Base-by-base conservation (phyloP, 2,329 filamentous ascomycete genomes). In the Sporothrix sp. region DNA sequence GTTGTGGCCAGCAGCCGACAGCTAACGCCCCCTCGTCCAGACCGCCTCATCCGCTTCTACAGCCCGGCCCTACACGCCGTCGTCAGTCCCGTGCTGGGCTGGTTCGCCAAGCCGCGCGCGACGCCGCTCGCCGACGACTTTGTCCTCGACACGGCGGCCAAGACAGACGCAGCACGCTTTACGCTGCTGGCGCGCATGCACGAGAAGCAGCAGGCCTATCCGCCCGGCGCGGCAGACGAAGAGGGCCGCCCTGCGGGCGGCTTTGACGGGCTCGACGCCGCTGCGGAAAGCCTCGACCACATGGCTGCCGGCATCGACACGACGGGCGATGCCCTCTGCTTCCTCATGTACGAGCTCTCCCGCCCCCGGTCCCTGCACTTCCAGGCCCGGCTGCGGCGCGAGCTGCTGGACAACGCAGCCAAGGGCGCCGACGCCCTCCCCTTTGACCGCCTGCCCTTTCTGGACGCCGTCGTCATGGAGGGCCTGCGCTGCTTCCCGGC, bases 291-390 rank as follows among this genome's bases (percentile, higher is more conserved):
- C 58, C 74, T 84, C 51, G 82, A 86, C 58, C 82, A 86, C 62
- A 80, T 86, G 77, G 79, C 76, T 0, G 82, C 82, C 0, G 83
- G 82, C 0, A 84, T 86, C 53, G 82, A 86, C 58, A 86, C 83
- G 1, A 85, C 82, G 0, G 81, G 82, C 14, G 82, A 86, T 57
- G 80, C 73, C 0, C 68, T 86, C 0, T 85, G 81, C 59, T 85
- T 85, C 59, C 68, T 86, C 11, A 82, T 87, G 77, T 82, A 81
- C 74, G 76, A 85, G 60, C 69, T 87, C 2, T 86, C 82, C 2
- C 76, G 78, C 55, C 77, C 79, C 2, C 64, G 71, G 7, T 81
- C 75, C 4, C 58, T 67, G 1, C 52, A 61, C 2, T 67, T 77
- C 44, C 82, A 85, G 62, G 61, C 66, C 10, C 66, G 63, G 3